A percentile compares a stretch with the other conserved stretches of the same genome.
Evolutionary conservation across 2,329 filamentous ascomycete genomes (phyloP).

Genomic region (Cadophora gregata): DNA sequence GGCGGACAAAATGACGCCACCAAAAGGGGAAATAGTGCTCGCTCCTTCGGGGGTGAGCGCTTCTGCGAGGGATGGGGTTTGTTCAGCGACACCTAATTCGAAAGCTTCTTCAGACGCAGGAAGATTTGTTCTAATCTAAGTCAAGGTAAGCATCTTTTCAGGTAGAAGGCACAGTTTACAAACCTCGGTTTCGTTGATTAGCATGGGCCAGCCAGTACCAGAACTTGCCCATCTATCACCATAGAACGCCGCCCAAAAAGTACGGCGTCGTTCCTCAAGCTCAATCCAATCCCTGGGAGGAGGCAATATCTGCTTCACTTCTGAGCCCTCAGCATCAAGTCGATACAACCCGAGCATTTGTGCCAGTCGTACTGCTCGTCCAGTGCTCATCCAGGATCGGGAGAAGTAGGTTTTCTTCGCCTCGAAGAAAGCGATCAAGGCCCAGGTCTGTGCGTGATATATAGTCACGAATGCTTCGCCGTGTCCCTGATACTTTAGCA

Average conservation of each 20-base stretch:
- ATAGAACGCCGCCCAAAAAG: slow-evolving; percentile 86
- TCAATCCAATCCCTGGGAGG: slow-evolving; percentile 83
- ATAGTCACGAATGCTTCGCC: slow-evolving; percentile 83
- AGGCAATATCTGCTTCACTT: slow-evolving; percentile 75
- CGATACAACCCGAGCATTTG: slow-evolving; percentile 88
- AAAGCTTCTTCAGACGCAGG: slow-evolving; percentile 82
- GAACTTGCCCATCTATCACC: slow-evolving; percentile 86
- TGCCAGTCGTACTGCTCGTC: slow-evolving; percentile 71
- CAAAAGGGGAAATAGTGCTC: slow-evolving; percentile 71
- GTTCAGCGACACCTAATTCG: slow-evolving; percentile 65
- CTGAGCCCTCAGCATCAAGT: slow-evolving; percentile 68
- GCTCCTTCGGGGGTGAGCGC: slow-evolving; percentile 59
- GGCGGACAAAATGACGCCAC: slow-evolving; percentile 74
- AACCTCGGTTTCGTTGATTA: slow-evolving; percentile 75
- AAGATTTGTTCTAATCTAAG: slow-evolving; percentile 68
- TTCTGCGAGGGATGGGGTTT: slow-evolving; percentile 67
- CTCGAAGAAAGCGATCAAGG: slow-evolving; percentile 76
- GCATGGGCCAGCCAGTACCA: slow-evolving; percentile 74
- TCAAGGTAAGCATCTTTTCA: slow-evolving; percentile 14
- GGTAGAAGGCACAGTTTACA: background rate
- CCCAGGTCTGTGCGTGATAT: slow-evolving; percentile 78
- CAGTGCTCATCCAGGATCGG: slow-evolving; percentile 81
- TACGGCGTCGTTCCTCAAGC: slow-evolving; percentile 78
- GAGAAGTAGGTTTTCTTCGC: slow-evolving; percentile 87
- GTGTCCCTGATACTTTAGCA: slow-evolving; percentile 56